Base-by-base conservation (phyloP, 2,329 filamentous ascomycete species). In the Bipolaris oryzae region DNA sequence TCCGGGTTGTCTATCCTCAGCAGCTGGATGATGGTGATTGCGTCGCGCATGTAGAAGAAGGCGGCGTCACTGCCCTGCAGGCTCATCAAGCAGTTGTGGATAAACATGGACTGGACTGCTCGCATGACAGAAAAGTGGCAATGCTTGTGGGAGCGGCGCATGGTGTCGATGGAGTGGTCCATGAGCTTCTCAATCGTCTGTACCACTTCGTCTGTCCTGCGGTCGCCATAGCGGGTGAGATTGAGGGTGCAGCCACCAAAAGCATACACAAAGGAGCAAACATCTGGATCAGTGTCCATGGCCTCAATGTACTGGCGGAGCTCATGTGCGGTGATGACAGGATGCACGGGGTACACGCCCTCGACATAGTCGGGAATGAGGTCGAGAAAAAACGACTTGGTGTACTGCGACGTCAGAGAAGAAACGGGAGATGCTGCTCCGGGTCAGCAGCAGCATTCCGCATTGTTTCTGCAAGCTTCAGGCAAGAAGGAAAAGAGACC, bases 1-100 rank as follows among this genome's bases (percentile, higher is more conserved):
- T 76, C 70, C n/a, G 74, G 68, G 38, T 78, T 76, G 54, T 80
- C 77, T 16, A 81, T 74, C 10, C 79, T 76, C 7, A 75, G 49
- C 1, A 74, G 53, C 41, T 75, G 71, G 21, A 75, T 68, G 5
- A 63, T 80, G 64, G 67, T 80, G 70, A 66, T 84, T 72, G 46
- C 80, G 60, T 85, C 82, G 6, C 82, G 76, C 37, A 85, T 77
- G 41, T 83, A 80, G 66, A 78, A 73, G 44, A 84, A 82, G 13
- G 80, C 80, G 31, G 81, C 76, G 47, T 84, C 80, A 55, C 76
- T 76, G 13, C 79, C 77, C 41, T 78, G 77, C 34, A 83, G 74
- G 3, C 77, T 78, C 77, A 84, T 80, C 37, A 81, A 75, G 63
- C 77, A 81, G 56, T 84, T 84, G 61, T 84, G 80, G 34, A 84